These are phyloP conservation scores for Fraxinus latifolia DNA, from an alignment of 305 asterid species.

Conservation along the genomic window DNA sequence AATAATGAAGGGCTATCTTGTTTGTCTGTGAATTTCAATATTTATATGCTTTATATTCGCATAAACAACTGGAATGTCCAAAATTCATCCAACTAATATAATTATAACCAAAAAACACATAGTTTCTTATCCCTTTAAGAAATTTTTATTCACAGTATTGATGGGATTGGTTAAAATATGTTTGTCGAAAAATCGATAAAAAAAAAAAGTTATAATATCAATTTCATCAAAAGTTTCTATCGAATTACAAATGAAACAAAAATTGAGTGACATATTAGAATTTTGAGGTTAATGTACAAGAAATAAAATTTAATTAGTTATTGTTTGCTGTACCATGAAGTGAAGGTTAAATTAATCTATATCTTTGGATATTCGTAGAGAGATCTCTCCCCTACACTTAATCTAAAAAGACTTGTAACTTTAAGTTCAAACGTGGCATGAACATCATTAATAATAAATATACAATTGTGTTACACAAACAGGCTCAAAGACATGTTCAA, in stretches of 20 bases:
- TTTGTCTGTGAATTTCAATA: neutral
- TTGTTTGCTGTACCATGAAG: neutral
- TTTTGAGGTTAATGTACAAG: neutral
- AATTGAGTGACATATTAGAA: neutral
- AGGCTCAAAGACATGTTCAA: neutral
- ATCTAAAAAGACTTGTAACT: neutral
- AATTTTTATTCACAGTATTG: neutral
- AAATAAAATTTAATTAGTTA: neutral
- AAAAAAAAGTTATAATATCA: neutral
- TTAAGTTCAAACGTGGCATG: neutral
- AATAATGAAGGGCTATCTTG: neutral
- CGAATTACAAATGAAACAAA: neutral
- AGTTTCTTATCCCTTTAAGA: neutral
- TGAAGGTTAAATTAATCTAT: neutral
- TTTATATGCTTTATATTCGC: no score
- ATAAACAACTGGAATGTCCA: neutral
- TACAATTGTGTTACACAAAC: neutral
- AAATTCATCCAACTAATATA: neutral
- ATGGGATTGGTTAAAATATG: neutral
- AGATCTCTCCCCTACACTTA: neutral
- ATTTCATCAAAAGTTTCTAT: neutral
- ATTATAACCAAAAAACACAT: neutral
- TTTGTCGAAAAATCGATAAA: neutral
- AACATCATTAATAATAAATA: neutral
- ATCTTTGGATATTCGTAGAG: neutral